Conservation (phyloP, 345 rosid species). For the Brassica juncea region DNA sequence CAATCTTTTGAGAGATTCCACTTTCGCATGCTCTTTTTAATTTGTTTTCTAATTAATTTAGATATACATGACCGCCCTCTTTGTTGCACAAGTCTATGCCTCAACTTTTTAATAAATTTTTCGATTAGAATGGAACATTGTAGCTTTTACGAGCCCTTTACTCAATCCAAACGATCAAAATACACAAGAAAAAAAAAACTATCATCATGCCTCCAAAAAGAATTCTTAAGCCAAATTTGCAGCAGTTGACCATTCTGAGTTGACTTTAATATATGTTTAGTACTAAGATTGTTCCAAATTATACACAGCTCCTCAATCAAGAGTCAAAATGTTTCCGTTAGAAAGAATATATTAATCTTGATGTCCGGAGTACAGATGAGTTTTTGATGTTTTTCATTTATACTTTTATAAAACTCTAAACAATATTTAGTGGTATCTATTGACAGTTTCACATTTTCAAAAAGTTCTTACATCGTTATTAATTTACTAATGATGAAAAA, state of each 20-base stretch:
- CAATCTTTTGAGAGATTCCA: slow-evolving; percentile 44
- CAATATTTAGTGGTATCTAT: background rate
- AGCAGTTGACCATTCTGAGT: slow-evolving; percentile 2
- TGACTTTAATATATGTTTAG: slow-evolving; percentile 9
- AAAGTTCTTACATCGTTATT: background rate
- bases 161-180: slow-evolving; percentile 25
- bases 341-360: background rate
- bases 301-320: background rate
- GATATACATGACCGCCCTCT: slow-evolving; percentile 27
- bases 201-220: slow-evolving; percentile 17
- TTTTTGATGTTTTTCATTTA: background rate
- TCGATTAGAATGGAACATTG: slow-evolving; percentile 18
- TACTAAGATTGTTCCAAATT: background rate
- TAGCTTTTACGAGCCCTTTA: slow-evolving; percentile 21
- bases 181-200: background rate
- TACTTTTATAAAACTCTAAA: background rate
- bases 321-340: slow-evolving; percentile 1
- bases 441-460: background rate
- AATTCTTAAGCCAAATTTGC: background rate
- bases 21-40: slow-evolving; percentile 33
- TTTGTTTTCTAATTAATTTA: background rate
- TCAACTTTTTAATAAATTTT: slow-evolving; percentile 10
- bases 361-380: background rate
- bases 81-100: slow-evolving; percentile 9
- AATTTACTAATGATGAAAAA: too few relatives aligned